These are phyloP conservation scores for Sclerotinia glacialis DNA, from an alignment of 2,329 filamentous ascomycete species.

Conservation along the genomic window DNA sequence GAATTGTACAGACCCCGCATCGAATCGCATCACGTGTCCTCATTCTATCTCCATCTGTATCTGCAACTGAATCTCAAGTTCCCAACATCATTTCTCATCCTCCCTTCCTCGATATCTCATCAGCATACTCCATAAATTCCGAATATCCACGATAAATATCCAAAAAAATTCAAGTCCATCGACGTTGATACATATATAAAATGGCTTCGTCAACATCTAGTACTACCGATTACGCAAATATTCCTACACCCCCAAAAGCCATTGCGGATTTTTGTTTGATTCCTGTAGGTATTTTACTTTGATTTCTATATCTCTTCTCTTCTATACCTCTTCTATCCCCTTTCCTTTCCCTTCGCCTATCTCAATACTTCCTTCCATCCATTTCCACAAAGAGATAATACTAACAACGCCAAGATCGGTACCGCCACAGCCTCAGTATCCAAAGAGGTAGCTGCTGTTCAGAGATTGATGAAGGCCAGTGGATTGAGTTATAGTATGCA, in stretches of 20 bases:
- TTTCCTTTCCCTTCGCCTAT: not conserved
- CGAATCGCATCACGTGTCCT: no score
- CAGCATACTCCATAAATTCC: no score
- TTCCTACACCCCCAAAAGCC: constrained; percentile 20
- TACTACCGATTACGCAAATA: constrained; percentile 28
- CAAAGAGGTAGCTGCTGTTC: constrained; percentile 82
- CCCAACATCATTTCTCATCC: no score
- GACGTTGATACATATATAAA: not conserved
- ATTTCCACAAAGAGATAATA: not conserved
- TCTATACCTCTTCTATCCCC: not conserved
- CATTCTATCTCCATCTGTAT: no score
- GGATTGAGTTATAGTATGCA: constrained; percentile 87
- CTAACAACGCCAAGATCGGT: constrained; percentile 63
- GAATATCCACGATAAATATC: no score
- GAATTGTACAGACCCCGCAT: no score
- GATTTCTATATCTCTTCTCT: not conserved
- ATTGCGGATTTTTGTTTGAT: constrained; percentile 91
- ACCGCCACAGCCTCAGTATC: constrained; percentile 74
- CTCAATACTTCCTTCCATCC: no score
- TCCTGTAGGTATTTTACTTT: constrained; percentile 64
- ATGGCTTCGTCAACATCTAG: not conserved
- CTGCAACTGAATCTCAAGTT: no score
- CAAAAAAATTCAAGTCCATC: no score
- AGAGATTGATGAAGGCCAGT: constrained; percentile 76
- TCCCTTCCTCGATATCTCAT: no score